Evolutionary conservation across 352 stramenopile genomes (phyloP).

Genomic region (Pythium diclinum): DNA sequence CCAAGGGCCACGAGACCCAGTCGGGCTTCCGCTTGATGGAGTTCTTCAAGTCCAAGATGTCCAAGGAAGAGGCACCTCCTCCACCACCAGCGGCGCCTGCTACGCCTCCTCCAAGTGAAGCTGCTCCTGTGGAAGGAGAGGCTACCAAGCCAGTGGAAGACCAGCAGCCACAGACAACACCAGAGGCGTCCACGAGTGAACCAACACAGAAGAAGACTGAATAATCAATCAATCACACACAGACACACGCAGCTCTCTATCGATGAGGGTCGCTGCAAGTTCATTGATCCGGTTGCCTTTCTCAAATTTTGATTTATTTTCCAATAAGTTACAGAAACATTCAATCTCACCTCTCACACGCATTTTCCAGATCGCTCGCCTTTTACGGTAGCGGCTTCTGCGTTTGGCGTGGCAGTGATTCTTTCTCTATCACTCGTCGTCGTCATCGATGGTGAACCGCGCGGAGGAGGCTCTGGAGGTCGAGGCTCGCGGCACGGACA

Average conservation of each 20-base stretch:
- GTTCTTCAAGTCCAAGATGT: constrained; percentile 82
- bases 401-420: background rate
- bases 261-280: no score
- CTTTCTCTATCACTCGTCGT: constrained; percentile 26
- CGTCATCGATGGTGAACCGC: constrained; percentile 26
- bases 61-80: constrained; percentile 38
- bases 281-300: constrained; percentile 5
- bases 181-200: constrained; percentile 15
- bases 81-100: constrained; percentile 12
- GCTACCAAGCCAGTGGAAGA: background rate
- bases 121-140: background rate
- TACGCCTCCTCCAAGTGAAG: constrained; percentile 1
- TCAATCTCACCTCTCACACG: background rate
- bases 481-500: constrained; percentile 67
- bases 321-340: constrained; percentile 30
- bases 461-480: constrained; percentile 33
- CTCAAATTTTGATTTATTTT: constrained; percentile 11
- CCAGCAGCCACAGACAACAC: constrained; percentile 15
- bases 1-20: constrained; percentile 67
- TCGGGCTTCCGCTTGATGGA: constrained; percentile 80
- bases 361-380: no score
- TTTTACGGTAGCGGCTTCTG: background rate
- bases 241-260: no score
- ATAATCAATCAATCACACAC: background rate
- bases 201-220: constrained; percentile 9